Evolutionary conservation across 1,284 basidiomycete genomes (phyloP).

Genomic region (Ganoderma lingzhi): DNA sequence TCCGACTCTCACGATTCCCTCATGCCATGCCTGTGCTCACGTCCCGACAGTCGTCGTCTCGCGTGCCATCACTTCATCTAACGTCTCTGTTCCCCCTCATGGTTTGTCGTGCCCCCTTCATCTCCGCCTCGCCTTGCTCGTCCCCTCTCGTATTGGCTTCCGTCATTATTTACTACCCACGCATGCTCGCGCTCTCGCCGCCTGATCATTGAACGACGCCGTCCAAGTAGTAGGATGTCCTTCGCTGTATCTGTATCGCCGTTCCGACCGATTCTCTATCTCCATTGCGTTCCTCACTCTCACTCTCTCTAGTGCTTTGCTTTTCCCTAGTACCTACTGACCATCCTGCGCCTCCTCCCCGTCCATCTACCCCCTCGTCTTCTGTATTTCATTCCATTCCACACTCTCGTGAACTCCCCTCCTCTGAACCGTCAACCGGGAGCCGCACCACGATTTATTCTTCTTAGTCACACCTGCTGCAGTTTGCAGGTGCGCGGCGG

Average conservation of each 20-base stretch:
- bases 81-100: not conserved
- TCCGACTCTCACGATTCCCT: slow-evolving; percentile 18
- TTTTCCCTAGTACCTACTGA: not conserved
- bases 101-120: slow-evolving; percentile 16
- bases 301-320: not conserved
- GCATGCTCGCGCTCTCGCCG: slow-evolving; percentile 6
- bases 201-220: slow-evolving; percentile 8
- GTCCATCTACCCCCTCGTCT: not conserved
- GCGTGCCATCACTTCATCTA: slow-evolving; percentile 1
- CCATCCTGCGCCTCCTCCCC: slow-evolving; percentile 1
- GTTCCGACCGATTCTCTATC: slow-evolving; percentile 6
- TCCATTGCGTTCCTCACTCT: not conserved
- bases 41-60: slow-evolving; percentile 2
- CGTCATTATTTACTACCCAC: slow-evolving; percentile 5
- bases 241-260: slow-evolving; percentile 8
- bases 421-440: not conserved
- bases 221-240: not conserved
- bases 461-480: not conserved
- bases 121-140: slow-evolving; percentile 5
- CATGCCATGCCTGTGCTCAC: slow-evolving; percentile 12
- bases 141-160: not conserved
- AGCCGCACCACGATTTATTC: not conserved
- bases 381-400: not conserved
- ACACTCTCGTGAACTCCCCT: not conserved
- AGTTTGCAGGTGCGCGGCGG: not conserved